phyloP scores from a whole-genome alignment of 2,329 filamentous ascomycete species.

The Periconia sp. region DNA sequence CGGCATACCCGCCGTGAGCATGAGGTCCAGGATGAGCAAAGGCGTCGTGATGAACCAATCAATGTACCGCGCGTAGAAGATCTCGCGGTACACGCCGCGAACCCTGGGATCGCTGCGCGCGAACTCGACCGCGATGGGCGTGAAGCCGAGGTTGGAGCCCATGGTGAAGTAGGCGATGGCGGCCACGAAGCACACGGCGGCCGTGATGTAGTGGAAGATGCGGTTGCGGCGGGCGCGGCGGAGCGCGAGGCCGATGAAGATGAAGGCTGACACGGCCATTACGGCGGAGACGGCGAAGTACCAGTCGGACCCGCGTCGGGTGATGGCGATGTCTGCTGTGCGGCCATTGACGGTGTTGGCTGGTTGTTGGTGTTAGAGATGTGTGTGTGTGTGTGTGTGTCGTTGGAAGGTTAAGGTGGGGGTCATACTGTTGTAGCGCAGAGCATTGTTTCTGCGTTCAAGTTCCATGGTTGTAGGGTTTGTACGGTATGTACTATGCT shows the following conservation, averaged over 20 bases:
- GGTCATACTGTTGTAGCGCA: conserved; percentile 22
- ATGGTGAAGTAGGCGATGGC: conserved; percentile 67
- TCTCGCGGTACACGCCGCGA: conserved; percentile 58
- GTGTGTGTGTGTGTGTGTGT: not conserved
- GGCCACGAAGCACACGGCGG: conserved; percentile 59
- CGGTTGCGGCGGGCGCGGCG: conserved; percentile 59
- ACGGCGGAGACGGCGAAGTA: conserved; percentile 64
- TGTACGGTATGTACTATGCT: too few relatives aligned
- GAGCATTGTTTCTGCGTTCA: conserved; percentile 20
- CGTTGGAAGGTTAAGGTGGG: not conserved
- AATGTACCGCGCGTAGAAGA: conserved; percentile 69
- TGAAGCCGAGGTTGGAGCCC: conserved; percentile 67
- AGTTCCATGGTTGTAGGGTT: conserved; percentile 3
- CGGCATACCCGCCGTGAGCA: conserved; percentile 66
- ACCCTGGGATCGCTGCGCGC: conserved; percentile 48
- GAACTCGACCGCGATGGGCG: conserved; percentile 65
- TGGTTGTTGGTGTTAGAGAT: conserved; percentile 10
- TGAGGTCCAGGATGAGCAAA: conserved; percentile 62
- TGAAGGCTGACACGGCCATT: conserved; percentile 59
- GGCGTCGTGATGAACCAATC: conserved; percentile 68
- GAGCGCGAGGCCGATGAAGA: conserved; percentile 55
- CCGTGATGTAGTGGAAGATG: conserved; percentile 67
- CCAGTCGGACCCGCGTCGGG: conserved; percentile 61
- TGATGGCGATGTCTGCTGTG: conserved; percentile 59
- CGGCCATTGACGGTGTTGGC: conserved; percentile 50